These are phyloP conservation scores for Acidiella bohemica DNA, from an alignment of 495 filamentous ascomycete genomes.

Conservation along the genomic window DNA sequence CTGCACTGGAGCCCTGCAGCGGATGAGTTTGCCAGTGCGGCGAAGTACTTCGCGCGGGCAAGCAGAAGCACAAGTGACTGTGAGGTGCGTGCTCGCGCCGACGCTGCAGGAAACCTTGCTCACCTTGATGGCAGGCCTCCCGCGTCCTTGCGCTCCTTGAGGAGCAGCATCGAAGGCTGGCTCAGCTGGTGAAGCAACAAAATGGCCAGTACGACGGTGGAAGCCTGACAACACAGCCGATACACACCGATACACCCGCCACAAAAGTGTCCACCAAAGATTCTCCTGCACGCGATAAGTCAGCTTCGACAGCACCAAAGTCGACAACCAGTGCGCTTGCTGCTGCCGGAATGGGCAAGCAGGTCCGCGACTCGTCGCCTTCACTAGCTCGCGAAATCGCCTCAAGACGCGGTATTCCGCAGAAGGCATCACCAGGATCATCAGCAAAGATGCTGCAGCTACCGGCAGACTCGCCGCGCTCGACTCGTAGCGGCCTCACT, in stretches of 20 bases:
- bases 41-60: conserved; percentile 76
- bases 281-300: too few relatives aligned
- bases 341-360: conserved; percentile 1
- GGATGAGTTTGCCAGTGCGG: conserved; percentile 77
- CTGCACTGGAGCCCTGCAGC: conserved; percentile 66
- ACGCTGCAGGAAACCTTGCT: not conserved
- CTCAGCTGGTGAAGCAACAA: conserved; percentile 60
- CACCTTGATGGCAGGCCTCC: conserved; percentile 42
- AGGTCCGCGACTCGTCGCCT: conserved; percentile 12
- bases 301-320: not conserved
- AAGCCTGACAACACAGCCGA: too few relatives aligned
- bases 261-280: too few relatives aligned
- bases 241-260: too few relatives aligned
- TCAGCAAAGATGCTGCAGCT: too few relatives aligned
- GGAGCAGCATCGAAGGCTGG: conserved; percentile 67
- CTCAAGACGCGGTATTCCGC: conserved; percentile 16
- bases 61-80: conserved; percentile 57
- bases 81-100: conserved; percentile 48
- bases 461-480: conserved; percentile 9
- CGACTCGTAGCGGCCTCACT: not conserved
- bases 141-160: conserved; percentile 75
- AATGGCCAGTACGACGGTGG: too few relatives aligned
- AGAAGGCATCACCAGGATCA: not conserved
- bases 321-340: conserved; percentile 10
- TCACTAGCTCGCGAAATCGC: conserved; percentile 19